Conservation (phyloP, 2,329 filamentous ascomycete species). For the Alternaria sp. region DNA sequence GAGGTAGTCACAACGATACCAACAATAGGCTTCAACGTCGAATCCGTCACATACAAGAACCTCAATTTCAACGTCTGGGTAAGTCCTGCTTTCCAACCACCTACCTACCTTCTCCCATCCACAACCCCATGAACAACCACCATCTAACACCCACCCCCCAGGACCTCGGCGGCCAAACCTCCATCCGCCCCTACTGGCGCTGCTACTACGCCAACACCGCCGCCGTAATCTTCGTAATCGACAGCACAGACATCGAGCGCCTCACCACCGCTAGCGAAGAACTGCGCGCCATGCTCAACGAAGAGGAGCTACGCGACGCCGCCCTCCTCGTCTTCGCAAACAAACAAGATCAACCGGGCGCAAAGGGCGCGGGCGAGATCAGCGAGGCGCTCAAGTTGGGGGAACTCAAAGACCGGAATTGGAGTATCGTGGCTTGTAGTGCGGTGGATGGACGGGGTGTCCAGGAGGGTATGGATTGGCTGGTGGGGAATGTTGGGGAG, state of each 20-base stretch:
- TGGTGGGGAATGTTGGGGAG: conserved; percentile 69
- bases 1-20: conserved; percentile 99
- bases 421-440: conserved; percentile 98
- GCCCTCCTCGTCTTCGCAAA: conserved; percentile 95
- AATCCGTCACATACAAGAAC: conserved; percentile 98
- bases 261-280: conserved; percentile 92
- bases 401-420: conserved; percentile 93
- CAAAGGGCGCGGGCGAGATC: conserved; percentile 95
- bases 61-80: conserved; percentile 99
- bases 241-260: conserved; percentile 96
- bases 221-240: conserved; percentile 97
- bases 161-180: conserved; percentile 98
- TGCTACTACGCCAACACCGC: conserved; percentile 99
- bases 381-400: conserved; percentile 90
- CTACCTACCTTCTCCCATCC: neutral
- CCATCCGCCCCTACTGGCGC: conserved; percentile 97
- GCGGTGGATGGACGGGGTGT: conserved; percentile 95
- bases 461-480: conserved; percentile 98
- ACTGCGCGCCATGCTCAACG: conserved; percentile 91
- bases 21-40: conserved; percentile 98
- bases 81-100: no score
- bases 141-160: conserved; percentile 39
- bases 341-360: conserved; percentile 97
- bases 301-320: conserved; percentile 94
- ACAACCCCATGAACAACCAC: neutral